Conservation (phyloP, 1,284 basidiomycete species). For the Irpex lacteus region DNA sequence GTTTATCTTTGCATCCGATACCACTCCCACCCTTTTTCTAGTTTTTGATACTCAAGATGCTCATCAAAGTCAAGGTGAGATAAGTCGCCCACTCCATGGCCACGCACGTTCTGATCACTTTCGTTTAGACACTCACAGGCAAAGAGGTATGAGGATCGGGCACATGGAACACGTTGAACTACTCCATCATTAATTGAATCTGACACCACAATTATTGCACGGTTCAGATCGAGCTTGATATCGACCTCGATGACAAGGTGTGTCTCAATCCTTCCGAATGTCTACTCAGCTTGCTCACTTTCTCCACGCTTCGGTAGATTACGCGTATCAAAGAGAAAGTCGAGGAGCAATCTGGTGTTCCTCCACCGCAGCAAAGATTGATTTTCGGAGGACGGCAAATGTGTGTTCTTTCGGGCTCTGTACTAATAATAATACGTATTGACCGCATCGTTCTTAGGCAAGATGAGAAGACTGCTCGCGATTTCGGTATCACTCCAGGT, state of each 20-base stretch:
- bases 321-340: slow-evolving; percentile 97
- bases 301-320: slow-evolving; percentile 53
- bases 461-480: slow-evolving; percentile 87
- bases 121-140: slow-evolving; percentile 80
- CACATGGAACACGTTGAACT: neutral
- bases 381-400: slow-evolving; percentile 96
- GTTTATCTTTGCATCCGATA: no score
- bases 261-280: slow-evolving; percentile 20
- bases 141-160: slow-evolving; percentile 67
- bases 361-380: slow-evolving; percentile 93
- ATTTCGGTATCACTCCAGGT: slow-evolving; percentile 80
- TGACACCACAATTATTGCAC: neutral
- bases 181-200: slow-evolving; percentile 4
- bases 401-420: slow-evolving; percentile 48
- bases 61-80: slow-evolving; percentile 80
- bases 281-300: neutral
- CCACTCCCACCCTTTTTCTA: neutral
- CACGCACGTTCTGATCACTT: neutral
- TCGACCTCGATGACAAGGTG: slow-evolving; percentile 90
- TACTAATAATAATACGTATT: neutral
- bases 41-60: slow-evolving; percentile 39
- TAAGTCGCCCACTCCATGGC: neutral
- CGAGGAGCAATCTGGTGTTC: slow-evolving; percentile 98
- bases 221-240: slow-evolving; percentile 89
- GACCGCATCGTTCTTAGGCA: slow-evolving; percentile 36